These are phyloP conservation scores for Arthrobotrys pseudoclavata DNA, from an alignment of 2,329 filamentous ascomycete species.

Conservation along the genomic window DNA sequence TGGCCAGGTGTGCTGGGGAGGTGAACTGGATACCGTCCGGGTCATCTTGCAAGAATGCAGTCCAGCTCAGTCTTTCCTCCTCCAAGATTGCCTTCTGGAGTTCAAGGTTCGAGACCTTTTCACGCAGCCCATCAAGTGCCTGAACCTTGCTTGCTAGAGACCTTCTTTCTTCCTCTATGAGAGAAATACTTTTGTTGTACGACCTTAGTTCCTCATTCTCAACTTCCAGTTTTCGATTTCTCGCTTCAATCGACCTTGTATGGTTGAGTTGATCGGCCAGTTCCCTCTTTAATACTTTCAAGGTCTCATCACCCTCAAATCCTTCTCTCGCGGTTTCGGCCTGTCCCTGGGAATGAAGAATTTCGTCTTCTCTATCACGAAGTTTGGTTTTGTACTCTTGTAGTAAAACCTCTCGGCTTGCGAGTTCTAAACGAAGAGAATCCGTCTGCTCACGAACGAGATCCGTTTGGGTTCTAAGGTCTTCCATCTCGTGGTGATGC, in stretches of 20 bases:
- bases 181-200: slow-evolving; percentile 85
- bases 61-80: slow-evolving; percentile 89
- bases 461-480: slow-evolving; percentile 31
- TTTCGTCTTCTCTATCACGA: slow-evolving; percentile 41
- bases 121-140: slow-evolving; percentile 79
- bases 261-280: slow-evolving; percentile 92
- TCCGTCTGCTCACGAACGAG: slow-evolving; percentile 24
- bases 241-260: slow-evolving; percentile 84
- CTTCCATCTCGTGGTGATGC: slow-evolving; percentile 35
- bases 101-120: slow-evolving; percentile 82
- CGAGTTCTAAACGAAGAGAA: slow-evolving; percentile 22
- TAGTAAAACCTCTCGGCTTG: slow-evolving; percentile 7
- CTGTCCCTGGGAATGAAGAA: slow-evolving; percentile 33
- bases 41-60: slow-evolving; percentile 82
- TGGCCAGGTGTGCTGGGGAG: slow-evolving; percentile 87
- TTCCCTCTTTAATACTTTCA: slow-evolving; percentile 87
- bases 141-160: slow-evolving; percentile 82
- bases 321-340: slow-evolving; percentile 78
- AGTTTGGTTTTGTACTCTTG: slow-evolving; percentile 35
- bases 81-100: slow-evolving; percentile 88
- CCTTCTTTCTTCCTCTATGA: slow-evolving; percentile 95
- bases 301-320: slow-evolving; percentile 85
- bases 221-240: slow-evolving; percentile 81
- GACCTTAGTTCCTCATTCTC: slow-evolving; percentile 87
- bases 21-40: slow-evolving; percentile 79